A percentile compares a stretch with the other conserved stretches of the same genome.
Conservation (phyloP, 176 grass and related monocot genomes). For the Alopecurus myosuroides region DNA sequence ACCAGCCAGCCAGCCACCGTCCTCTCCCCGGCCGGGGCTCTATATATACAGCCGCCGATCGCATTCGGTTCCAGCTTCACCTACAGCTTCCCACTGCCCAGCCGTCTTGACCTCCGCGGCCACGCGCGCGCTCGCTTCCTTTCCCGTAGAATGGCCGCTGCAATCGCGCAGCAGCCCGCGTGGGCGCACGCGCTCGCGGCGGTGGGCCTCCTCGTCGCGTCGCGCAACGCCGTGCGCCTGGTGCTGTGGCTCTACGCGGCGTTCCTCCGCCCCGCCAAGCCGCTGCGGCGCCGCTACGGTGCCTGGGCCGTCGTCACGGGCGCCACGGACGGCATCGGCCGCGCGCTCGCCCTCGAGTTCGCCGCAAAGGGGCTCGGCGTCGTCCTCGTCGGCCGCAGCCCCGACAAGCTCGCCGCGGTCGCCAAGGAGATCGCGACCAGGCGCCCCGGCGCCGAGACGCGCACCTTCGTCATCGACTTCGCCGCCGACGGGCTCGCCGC, state of each 20-base stretch:
- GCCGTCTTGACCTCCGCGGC: background rate
- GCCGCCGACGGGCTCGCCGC: slow-evolving; percentile 21
- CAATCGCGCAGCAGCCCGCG: slow-evolving; percentile 25
- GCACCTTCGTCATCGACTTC: slow-evolving; percentile 67
- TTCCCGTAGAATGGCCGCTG: background rate
- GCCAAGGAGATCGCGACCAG: slow-evolving; percentile 7
- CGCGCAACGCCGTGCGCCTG: slow-evolving; percentile 21
- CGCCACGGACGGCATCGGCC: slow-evolving; percentile 73
- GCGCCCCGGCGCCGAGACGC: slow-evolving; percentile 24
- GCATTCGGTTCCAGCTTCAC: background rate
- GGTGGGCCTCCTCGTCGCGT: slow-evolving; percentile 36
- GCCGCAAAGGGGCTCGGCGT: slow-evolving; percentile 44
- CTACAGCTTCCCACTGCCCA: background rate
- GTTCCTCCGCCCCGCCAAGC: slow-evolving; percentile 62
- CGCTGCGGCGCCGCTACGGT: slow-evolving; percentile 54
- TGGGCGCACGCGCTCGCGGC: slow-evolving; percentile 48
- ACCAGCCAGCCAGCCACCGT: background rate
- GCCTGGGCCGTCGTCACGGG: slow-evolving; percentile 79
- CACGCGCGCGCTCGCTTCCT: background rate
- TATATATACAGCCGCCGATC: background rate
- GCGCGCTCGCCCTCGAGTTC: slow-evolving; percentile 51
- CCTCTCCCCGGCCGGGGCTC: background rate
- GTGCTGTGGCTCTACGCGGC: slow-evolving; percentile 44
- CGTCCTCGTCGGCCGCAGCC: slow-evolving; percentile 68
- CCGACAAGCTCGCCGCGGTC: slow-evolving; percentile 57